Evolutionary conservation across 2,329 filamentous ascomycete species (phyloP).

Genomic region (Drechslerella stenobrocha): DNA sequence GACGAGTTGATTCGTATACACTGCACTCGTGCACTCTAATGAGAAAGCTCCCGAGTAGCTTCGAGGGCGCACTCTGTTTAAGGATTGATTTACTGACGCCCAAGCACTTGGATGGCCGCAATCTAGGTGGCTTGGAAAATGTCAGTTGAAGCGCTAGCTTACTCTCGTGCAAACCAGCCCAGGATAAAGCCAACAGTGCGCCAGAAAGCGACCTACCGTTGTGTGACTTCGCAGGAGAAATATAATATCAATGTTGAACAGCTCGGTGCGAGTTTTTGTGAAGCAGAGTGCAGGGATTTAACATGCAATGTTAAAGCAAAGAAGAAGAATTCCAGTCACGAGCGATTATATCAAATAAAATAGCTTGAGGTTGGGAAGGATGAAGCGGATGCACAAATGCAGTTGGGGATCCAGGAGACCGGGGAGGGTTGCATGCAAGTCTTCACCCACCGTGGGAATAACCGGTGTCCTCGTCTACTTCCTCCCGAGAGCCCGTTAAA

Average conservation of each 20-base stretch:
- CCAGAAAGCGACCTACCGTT: slow-evolving; percentile 37
- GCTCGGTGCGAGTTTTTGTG: slow-evolving; percentile 23
- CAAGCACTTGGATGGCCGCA: slow-evolving; percentile 22
- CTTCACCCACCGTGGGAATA: slow-evolving; percentile 6
- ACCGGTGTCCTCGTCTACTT: slow-evolving; percentile 44
- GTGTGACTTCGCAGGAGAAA: slow-evolving; percentile 41
- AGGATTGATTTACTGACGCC: background rate
- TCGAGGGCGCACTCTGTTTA: background rate
- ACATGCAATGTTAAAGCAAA: slow-evolving; percentile 42
- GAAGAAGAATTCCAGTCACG: slow-evolving; percentile 41
- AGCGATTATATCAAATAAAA: slow-evolving; percentile 38
- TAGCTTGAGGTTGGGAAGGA: slow-evolving; percentile 44
- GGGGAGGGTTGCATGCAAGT: background rate
- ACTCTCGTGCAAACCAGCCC: slow-evolving; percentile 8
- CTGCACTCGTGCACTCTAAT: slow-evolving; percentile 41
- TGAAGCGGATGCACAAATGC: slow-evolving; percentile 17
- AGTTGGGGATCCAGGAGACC: slow-evolving; percentile 10
- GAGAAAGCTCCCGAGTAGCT: slow-evolving; percentile 38
- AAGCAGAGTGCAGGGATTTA: slow-evolving; percentile 25
- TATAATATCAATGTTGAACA: slow-evolving; percentile 20
- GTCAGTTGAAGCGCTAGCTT: slow-evolving; percentile 35
- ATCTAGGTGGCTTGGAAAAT: slow-evolving; percentile 23
- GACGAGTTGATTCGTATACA: slow-evolving; percentile 22
- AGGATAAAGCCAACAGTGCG: slow-evolving; percentile 24
- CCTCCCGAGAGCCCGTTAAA: slow-evolving; percentile 23